Evolutionary conservation across 805 yeast genomes (phyloP).

Genomic region (Ogataea neopini): DNA sequence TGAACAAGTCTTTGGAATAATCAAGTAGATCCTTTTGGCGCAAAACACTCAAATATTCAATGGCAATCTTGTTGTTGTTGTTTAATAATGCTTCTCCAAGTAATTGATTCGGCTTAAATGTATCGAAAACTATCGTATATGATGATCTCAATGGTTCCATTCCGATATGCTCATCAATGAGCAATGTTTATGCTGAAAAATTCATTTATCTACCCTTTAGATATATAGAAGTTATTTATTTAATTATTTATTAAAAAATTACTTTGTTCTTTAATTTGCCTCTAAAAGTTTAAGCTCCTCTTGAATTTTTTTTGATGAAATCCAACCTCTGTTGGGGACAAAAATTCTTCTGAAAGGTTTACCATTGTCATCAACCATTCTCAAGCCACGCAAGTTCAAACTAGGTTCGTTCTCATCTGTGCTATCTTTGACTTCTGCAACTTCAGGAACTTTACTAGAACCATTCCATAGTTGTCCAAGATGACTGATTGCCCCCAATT

Average conservation of each 20-base stretch:
- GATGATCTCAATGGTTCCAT: conserved; percentile 15
- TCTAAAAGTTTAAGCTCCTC: conserved; percentile 16
- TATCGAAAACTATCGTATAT: conserved; percentile 32
- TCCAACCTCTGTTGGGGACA: conserved; percentile 55
- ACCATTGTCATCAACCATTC: conserved; percentile 38
- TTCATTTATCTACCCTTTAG: too few species aligned
- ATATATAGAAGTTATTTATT: neutral
- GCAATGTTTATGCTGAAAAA: neutral
- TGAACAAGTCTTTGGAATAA: conserved; percentile 21
- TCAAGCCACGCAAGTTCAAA: conserved; percentile 5
- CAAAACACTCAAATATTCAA: conserved; percentile 20
- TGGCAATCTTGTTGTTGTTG: conserved; percentile 16
- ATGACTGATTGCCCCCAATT: neutral
- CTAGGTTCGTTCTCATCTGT: neutral
- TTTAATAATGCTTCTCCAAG: conserved; percentile 21
- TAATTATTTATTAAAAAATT: neutral
- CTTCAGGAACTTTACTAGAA: too few species aligned
- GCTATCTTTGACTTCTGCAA: conserved; percentile 2
- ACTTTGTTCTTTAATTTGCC: neutral
- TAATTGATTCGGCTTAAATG: conserved; percentile 28
- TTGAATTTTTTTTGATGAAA: conserved; percentile 25
- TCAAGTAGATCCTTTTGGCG: conserved; percentile 21
- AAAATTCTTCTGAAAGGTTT: conserved; percentile 45
- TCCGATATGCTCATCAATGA: conserved; percentile 1
- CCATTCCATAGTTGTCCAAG: neutral